These are phyloP conservation scores for Lactifluus pinguis DNA, from an alignment of 768 basidiomycete species.

Conservation along the genomic window DNA sequence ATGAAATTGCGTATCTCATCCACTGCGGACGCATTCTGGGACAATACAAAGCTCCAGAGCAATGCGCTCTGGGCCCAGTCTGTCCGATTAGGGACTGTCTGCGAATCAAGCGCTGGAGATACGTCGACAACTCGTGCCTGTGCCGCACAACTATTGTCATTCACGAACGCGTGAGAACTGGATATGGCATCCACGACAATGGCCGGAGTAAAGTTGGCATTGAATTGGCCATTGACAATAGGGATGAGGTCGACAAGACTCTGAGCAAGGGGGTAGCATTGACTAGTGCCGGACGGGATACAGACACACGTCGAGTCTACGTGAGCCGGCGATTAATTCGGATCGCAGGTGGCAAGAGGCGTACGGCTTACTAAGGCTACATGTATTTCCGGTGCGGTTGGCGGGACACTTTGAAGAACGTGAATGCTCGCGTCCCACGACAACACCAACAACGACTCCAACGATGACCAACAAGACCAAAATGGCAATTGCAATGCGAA, in stretches of 20 bases:
- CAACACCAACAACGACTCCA: conserved; percentile 38
- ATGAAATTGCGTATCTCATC: conserved; percentile 39
- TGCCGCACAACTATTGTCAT: conserved; percentile 38
- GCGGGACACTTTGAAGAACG: conserved; percentile 30
- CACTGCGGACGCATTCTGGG: conserved; percentile 36
- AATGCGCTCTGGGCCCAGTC: conserved; percentile 51
- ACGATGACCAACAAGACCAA: conserved; percentile 28
- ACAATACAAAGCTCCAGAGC: conserved; percentile 50
- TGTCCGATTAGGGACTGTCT: conserved; percentile 39
- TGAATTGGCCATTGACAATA: conserved; percentile 38
- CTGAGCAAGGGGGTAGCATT: conserved; percentile 46
- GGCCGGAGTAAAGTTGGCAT: conserved; percentile 35
- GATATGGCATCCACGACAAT: conserved; percentile 44
- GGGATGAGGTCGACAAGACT: conserved; percentile 43
- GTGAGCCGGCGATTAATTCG: conserved; percentile 3
- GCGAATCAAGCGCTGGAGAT: conserved; percentile 33
- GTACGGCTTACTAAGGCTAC: conserved; percentile 43
- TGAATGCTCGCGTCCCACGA: conserved; percentile 26
- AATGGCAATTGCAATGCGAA: conserved; percentile 12
- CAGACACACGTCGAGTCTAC: conserved; percentile 58
- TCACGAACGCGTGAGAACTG: conserved; percentile 37
- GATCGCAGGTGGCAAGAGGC: background rate
- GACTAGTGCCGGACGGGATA: conserved; percentile 33
- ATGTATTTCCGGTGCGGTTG: conserved; percentile 40
- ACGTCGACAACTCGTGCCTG: conserved; percentile 52